phyloP scores from a whole-genome alignment of 345 rosid species.

The Clausena lansium region DNA sequence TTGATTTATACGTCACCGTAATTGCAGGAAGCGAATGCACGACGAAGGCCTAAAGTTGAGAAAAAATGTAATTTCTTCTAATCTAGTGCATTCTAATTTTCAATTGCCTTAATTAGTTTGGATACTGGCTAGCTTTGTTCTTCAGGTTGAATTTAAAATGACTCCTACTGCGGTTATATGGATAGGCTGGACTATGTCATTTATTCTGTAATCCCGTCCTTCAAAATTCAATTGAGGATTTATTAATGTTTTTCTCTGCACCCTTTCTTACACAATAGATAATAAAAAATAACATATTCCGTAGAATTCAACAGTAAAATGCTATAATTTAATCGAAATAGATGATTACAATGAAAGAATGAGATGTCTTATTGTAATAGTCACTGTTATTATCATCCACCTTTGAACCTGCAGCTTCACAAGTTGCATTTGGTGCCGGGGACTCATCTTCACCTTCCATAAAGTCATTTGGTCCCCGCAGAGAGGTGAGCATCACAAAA shows the following conservation, averaged over 20 bases:
- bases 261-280: neutral
- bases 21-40: conserved; percentile 42
- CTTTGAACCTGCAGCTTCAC: conserved; percentile 42
- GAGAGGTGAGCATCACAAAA: conserved; percentile 26
- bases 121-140: neutral
- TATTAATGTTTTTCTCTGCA: neutral
- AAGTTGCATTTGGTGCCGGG: conserved; percentile 51
- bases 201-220: neutral
- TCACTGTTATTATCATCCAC: neutral
- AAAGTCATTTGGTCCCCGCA: conserved; percentile 33
- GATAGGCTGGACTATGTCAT: neutral
- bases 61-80: conserved; percentile 38
- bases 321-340: neutral
- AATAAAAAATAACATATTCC: neutral
- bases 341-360: neutral
- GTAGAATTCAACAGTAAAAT: neutral
- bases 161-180: neutral
- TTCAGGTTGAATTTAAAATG: neutral
- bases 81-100: neutral
- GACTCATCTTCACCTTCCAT: conserved; percentile 34
- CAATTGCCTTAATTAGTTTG: neutral
- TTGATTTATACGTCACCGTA: conserved; percentile 8
- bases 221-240: neutral
- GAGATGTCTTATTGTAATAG: neutral
- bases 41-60: conserved; percentile 35